phyloP scores from a whole-genome alignment of 495 filamentous ascomycete genomes.

The Halenospora varia region DNA sequence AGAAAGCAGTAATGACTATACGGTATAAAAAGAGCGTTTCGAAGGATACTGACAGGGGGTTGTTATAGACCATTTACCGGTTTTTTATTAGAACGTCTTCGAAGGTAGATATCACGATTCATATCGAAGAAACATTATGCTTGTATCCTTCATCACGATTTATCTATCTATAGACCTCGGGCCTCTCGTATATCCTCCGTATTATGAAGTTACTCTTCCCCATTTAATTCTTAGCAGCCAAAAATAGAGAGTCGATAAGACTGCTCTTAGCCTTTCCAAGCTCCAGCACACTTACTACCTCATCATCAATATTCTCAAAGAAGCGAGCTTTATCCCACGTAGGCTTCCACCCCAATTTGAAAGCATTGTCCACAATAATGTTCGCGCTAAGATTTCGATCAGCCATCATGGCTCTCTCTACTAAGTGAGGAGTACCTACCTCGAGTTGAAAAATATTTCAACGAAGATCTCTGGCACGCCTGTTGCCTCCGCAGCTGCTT shows the following conservation, averaged over 20 bases:
- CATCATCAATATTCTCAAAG: slow-evolving; percentile 34
- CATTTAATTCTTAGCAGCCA: slow-evolving; percentile 18
- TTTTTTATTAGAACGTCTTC: slow-evolving; percentile 19
- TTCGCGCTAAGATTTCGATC: slow-evolving; percentile 27
- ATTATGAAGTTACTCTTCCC: slow-evolving; percentile 17
- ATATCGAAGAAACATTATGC: slow-evolving; percentile 20
- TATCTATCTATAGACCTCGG: slow-evolving; percentile 19
- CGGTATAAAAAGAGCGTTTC: slow-evolving; percentile 17
- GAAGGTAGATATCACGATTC: slow-evolving; percentile 19
- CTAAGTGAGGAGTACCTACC: slow-evolving; percentile 20
- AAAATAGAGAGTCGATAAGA: slow-evolving; percentile 25
- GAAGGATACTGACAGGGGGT: slow-evolving; percentile 19
- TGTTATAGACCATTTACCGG: slow-evolving; percentile 19
- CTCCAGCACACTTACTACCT: slow-evolving; percentile 30
- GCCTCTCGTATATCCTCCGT: slow-evolving; percentile 19
- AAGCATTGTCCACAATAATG: slow-evolving; percentile 28
- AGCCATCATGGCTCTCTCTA: slow-evolving; percentile 14
- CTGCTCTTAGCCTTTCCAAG: slow-evolving; percentile 30
- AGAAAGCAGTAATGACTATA: slow-evolving; percentile 18
- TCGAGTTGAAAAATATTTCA: slow-evolving; percentile 27
- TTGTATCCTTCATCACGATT: slow-evolving; percentile 18
- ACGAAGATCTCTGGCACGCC: slow-evolving; percentile 26
- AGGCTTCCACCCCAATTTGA: slow-evolving; percentile 33
- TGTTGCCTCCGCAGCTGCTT: slow-evolving; percentile 30
- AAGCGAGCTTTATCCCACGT: slow-evolving; percentile 32